phyloP scores from a whole-genome alignment of 2,329 filamentous ascomycete species.

The Talaromyces piceae region DNA sequence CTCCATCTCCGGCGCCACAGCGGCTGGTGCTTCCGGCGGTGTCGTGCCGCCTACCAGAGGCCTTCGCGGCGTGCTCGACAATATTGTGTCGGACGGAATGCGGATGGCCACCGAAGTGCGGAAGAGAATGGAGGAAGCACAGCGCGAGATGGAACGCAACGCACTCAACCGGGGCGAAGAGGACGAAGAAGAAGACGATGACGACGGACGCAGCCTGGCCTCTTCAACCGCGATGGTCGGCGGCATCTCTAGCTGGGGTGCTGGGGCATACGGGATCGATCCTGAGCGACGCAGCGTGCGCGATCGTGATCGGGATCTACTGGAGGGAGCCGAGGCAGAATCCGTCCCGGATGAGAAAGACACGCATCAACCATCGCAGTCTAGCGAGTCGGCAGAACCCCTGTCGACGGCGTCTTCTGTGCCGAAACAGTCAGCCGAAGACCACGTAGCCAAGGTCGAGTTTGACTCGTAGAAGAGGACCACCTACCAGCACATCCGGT shows the following conservation, averaged over 20 bases:
- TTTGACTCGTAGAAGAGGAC: conserved; percentile 8
- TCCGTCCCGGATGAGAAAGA: conserved; percentile 24
- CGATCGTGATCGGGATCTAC: conserved; percentile 60
- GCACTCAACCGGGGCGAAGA: conserved; percentile 62
- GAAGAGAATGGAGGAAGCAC: conserved; percentile 89
- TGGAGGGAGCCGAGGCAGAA: conserved; percentile 66
- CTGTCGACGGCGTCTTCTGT: conserved; percentile 2
- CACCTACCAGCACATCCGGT: not conserved
- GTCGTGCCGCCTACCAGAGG: conserved; percentile 62
- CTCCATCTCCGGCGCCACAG: conserved; percentile 30
- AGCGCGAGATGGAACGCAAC: conserved; percentile 81
- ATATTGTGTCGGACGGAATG: conserved; percentile 96
- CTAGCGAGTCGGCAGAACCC: not conserved
- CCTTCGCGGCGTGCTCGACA: conserved; percentile 85
- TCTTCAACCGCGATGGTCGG: conserved; percentile 24
- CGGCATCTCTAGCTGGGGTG: conserved; percentile 30
- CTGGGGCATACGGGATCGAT: conserved; percentile 45
- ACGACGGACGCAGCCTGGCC: conserved; percentile 37
- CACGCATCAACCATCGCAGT: conserved; percentile 4
- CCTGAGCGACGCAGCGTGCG: conserved; percentile 57
- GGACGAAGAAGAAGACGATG: conserved; percentile 62
- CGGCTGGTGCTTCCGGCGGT: conserved; percentile 49
- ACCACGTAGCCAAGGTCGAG: conserved; percentile 9
- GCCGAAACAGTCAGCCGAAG: not conserved
- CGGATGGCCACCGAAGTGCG: conserved; percentile 88